Evolutionary conservation across 257 asterid species (phyloP).

Genomic region (Penstemon davidsonii): DNA sequence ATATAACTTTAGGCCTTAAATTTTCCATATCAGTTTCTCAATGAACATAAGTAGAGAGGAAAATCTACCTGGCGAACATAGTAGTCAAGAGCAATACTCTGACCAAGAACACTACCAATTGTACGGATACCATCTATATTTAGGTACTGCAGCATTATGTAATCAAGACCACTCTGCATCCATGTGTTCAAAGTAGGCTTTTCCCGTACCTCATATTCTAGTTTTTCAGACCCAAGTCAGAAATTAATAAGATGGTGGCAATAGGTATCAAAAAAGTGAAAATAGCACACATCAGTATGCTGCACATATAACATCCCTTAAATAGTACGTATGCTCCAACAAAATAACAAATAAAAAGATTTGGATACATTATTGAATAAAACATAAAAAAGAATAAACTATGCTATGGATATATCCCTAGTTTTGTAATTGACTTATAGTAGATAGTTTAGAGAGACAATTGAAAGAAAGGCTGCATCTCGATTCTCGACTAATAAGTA

Average conservation of each 20-base stretch:
- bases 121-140: conserved; percentile 86
- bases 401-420: background rate
- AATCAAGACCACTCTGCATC: conserved; percentile 98
- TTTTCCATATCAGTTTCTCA: background rate
- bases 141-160: conserved; percentile 81
- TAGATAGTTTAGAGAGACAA: background rate
- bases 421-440: conserved; percentile 12
- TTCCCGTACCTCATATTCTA: conserved; percentile 94
- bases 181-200: conserved; percentile 70
- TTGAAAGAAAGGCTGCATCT: background rate
- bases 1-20: too few relatives aligned
- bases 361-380: conserved; percentile 12
- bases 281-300: background rate
- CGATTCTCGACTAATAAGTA: background rate
- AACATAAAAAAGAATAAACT: background rate
- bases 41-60: conserved; percentile 14
- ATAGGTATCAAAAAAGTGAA: background rate
- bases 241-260: conserved; percentile 23
- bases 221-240: conserved; percentile 28
- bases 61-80: conserved; percentile 88
- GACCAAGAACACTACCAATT: conserved; percentile 98
- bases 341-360: conserved; percentile 2
- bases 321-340: conserved; percentile 7
- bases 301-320: conserved; percentile 6
- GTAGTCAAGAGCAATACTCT: conserved; percentile 97